phyloP scores from a whole-genome alignment of 2,329 filamentous ascomycete genomes.

The Ceratocystis variospora region DNA sequence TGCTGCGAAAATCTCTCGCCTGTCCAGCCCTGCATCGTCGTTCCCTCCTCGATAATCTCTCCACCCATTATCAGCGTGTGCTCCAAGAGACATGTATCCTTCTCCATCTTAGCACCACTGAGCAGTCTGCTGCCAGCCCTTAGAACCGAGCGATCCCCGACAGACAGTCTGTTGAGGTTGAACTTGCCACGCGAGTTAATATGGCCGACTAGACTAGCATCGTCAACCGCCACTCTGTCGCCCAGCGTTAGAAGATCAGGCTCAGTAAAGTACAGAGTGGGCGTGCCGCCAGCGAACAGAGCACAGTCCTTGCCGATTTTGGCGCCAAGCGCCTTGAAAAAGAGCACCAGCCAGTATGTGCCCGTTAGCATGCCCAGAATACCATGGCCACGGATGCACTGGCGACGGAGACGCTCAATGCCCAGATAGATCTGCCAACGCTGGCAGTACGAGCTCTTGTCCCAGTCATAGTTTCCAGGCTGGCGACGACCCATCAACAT shows the following conservation, averaged over 20 bases:
- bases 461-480: conserved; percentile 44
- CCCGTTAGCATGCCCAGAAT: conserved; percentile 40
- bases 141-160: conserved; percentile 39
- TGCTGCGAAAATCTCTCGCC: conserved; percentile 29
- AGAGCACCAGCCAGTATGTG: conserved; percentile 38
- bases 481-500: conserved; percentile 35
- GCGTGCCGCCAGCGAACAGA: conserved; percentile 39
- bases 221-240: conserved; percentile 39
- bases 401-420: conserved; percentile 36
- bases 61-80: conserved; percentile 45
- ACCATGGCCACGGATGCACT: conserved; percentile 37
- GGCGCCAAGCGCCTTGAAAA: conserved; percentile 41
- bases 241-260: conserved; percentile 42
- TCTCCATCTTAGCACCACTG: conserved; percentile 39
- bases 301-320: conserved; percentile 41
- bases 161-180: conserved; percentile 37
- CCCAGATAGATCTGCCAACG: conserved; percentile 43
- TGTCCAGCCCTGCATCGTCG: conserved; percentile 43
- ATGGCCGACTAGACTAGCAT: conserved; percentile 42
- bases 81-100: conserved; percentile 40
- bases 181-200: conserved; percentile 45
- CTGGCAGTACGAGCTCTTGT: conserved; percentile 42
- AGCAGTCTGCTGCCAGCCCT: conserved; percentile 39
- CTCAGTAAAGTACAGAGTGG: conserved; percentile 42
- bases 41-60: conserved; percentile 37